Evolutionary conservation across 352 stramenopile species (phyloP).

Genomic region (Phytophthora colocasiae): DNA sequence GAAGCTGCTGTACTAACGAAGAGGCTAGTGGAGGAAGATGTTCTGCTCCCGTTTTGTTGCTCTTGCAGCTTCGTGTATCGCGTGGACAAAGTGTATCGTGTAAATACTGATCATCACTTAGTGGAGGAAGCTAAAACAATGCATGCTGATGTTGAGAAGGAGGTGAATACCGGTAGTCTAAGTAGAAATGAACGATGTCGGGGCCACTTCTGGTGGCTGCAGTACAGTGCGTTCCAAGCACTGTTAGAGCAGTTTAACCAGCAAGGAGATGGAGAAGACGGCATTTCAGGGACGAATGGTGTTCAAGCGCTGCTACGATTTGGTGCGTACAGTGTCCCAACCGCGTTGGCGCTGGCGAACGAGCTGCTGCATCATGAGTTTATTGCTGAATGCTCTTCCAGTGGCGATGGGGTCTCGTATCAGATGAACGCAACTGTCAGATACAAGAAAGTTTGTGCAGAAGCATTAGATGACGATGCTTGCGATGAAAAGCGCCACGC

Average conservation of each 20-base stretch:
- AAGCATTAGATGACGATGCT: conserved; percentile 1
- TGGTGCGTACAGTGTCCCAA: conserved; percentile 52
- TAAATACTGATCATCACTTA: conserved; percentile 32
- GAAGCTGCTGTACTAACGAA: conserved; percentile 11
- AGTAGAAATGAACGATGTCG: conserved; percentile 9
- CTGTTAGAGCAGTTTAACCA: conserved; percentile 22
- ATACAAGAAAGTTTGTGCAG: conserved; percentile 34
- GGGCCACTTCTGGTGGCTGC: conserved; percentile 34
- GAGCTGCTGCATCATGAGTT: conserved; percentile 40
- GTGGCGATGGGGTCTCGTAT: conserved; percentile 18
- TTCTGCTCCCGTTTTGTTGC: conserved; percentile 45
- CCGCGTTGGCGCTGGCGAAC: conserved; percentile 42
- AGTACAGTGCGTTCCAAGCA: conserved; percentile 21
- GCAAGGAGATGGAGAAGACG: conserved; percentile 14
- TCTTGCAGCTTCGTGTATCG: conserved; percentile 39
- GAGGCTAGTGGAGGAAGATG: conserved; percentile 35
- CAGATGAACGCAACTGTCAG: conserved; percentile 28
- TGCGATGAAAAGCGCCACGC: conserved; percentile 19
- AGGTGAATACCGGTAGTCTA: not conserved
- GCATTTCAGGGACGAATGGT: conserved; percentile 45
- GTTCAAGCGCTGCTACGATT: conserved; percentile 49
- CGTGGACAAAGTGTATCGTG: conserved; percentile 42
- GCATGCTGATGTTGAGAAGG: conserved; percentile 6
- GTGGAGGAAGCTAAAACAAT: conserved; percentile 28
- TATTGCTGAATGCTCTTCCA: conserved; percentile 33